Percentiles rank a stretch among this genome's conserved stretches.
These are phyloP conservation scores for Westerdykella aurantiaca DNA, from an alignment of 2,329 filamentous ascomycete genomes.

Conservation along the genomic window DNA sequence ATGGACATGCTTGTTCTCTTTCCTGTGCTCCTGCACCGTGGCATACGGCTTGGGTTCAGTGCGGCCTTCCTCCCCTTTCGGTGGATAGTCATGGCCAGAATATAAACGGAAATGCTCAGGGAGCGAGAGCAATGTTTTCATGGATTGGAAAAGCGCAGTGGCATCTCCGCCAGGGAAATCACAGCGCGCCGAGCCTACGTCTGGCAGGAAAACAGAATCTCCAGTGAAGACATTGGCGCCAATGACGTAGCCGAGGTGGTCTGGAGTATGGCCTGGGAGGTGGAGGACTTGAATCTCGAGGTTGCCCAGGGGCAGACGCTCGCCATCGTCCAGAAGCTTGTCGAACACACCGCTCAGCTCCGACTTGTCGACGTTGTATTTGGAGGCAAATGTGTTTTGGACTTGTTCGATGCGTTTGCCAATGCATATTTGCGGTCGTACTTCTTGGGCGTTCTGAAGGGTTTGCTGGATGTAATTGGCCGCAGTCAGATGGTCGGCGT, in stretches of 20 bases:
- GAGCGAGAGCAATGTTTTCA: conserved; percentile 12
- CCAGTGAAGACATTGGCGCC: conserved; percentile 36
- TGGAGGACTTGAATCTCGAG: conserved; percentile 45
- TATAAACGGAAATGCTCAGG: conserved; percentile 16
- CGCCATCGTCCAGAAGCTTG: conserved; percentile 47
- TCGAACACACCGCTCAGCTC: conserved; percentile 49
- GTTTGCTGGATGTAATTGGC: conserved; percentile 50
- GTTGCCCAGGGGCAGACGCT: conserved; percentile 47
- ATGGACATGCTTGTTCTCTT: conserved; percentile 28
- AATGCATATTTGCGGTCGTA: conserved; percentile 45
- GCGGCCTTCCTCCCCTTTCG: conserved; percentile 7
- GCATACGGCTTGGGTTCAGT: conserved; percentile 15
- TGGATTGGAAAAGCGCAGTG: conserved; percentile 13
- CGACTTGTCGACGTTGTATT: conserved; percentile 41
- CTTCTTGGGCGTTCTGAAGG: conserved; percentile 34
- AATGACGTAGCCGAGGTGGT: conserved; percentile 54
- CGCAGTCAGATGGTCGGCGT: conserved; percentile 55
- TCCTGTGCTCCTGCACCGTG: conserved; percentile 24
- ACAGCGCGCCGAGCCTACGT: conserved; percentile 21
- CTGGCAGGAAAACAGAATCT: conserved; percentile 22
- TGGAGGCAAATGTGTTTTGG: conserved; percentile 44
- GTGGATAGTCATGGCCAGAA: conserved; percentile 26
- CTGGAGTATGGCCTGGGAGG: conserved; percentile 54
- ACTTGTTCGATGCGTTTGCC: conserved; percentile 49
- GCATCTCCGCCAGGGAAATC: conserved; percentile 25